phyloP scores from a whole-genome alignment of 176 grass and related monocot genomes.

The Leersia perrieri region DNA sequence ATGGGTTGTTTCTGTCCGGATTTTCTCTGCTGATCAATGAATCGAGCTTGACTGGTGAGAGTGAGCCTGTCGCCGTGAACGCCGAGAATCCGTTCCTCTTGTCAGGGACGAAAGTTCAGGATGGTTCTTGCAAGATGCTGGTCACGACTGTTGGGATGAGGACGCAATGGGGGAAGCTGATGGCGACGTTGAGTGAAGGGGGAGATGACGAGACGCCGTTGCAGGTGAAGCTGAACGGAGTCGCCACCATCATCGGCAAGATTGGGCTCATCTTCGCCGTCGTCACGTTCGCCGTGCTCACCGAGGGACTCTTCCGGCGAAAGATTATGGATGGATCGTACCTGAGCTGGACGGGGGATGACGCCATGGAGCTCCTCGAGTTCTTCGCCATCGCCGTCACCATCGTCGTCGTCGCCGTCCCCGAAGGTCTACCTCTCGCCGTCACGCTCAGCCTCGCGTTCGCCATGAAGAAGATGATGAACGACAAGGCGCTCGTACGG shows the following conservation, averaged over 20 bases:
- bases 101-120: constrained; percentile 92
- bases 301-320: constrained; percentile 57
- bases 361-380: constrained; percentile 79
- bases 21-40: constrained; percentile 90
- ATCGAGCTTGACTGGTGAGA: constrained; percentile 92
- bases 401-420: constrained; percentile 87
- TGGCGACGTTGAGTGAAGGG: constrained; percentile 91
- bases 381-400: constrained; percentile 94
- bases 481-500: constrained; percentile 88
- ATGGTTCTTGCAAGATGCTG: constrained; percentile 95
- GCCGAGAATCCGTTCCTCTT: constrained; percentile 85
- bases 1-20: constrained; percentile 80
- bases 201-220: constrained; percentile 95
- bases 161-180: constrained; percentile 95
- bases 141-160: constrained; percentile 84
- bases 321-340: constrained; percentile 62
- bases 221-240: constrained; percentile 92
- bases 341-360: constrained; percentile 81
- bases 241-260: constrained; percentile 93
- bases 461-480: constrained; percentile 99
- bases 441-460: constrained; percentile 96
- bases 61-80: constrained; percentile 75
- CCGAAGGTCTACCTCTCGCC: constrained; percentile 84
- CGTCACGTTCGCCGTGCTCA: constrained; percentile 88
- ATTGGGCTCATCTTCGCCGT: constrained; percentile 85